Conservation (phyloP, 768 basidiomycete genomes). For the Amanita thiersii region DNA sequence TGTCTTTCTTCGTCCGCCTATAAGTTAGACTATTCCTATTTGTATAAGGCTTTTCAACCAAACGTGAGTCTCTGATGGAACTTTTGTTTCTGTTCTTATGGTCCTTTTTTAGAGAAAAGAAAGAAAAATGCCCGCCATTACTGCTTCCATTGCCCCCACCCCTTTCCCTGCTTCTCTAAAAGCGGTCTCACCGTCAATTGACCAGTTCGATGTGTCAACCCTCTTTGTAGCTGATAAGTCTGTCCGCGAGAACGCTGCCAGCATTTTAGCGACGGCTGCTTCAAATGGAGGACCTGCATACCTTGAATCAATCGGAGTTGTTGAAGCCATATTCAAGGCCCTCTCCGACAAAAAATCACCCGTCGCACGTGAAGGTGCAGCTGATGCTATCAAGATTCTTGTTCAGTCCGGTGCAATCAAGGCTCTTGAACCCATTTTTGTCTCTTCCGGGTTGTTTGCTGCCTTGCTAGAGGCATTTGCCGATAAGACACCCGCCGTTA, state of each 20-base stretch:
- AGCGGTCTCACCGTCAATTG: constrained; percentile 47
- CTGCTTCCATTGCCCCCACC: constrained; percentile 49
- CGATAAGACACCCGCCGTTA: constrained; percentile 88
- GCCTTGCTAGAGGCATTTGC: constrained; percentile 88
- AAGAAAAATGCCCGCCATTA: constrained; percentile 71
- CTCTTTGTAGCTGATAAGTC: constrained; percentile 86
- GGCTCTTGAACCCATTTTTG: constrained; percentile 83
- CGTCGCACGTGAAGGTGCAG: constrained; percentile 84
- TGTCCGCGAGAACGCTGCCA: constrained; percentile 63
- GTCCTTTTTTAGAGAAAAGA: constrained; percentile 31
- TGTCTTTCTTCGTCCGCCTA: background rate
- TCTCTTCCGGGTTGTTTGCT: constrained; percentile 79
- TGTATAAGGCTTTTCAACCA: background rate
- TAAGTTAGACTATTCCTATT: constrained; percentile 1
- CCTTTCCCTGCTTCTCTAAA: constrained; percentile 69
- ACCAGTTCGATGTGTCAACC: constrained; percentile 61
- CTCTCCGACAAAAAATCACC: constrained; percentile 94
- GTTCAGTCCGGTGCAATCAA: constrained; percentile 64
- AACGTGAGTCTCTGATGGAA: background rate
- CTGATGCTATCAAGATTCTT: constrained; percentile 58
- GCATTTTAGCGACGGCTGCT: constrained; percentile 60
- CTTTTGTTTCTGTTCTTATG: background rate
- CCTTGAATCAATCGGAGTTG: constrained; percentile 63
- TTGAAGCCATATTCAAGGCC: constrained; percentile 71
- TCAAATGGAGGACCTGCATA: constrained; percentile 82